Conservation (phyloP, 2,329 filamentous ascomycete genomes). For the Chaetoscypha palmicola region DNA sequence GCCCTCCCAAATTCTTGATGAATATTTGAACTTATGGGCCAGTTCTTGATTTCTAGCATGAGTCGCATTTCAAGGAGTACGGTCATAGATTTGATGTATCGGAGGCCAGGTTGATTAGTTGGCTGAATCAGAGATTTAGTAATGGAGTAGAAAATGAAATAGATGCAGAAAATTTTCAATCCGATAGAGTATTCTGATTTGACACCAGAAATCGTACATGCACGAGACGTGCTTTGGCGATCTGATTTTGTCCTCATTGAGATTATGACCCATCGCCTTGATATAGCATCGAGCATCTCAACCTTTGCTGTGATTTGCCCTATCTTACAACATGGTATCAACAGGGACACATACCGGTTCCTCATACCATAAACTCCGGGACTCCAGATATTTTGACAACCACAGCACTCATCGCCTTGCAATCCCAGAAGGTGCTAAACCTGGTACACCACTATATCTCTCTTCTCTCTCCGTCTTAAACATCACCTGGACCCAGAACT, state of each 20-base stretch:
- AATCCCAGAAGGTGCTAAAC: constrained; percentile 37
- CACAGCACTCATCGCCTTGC: constrained; percentile 20
- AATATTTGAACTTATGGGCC: constrained; percentile 8
- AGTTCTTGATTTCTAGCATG: constrained; percentile 15
- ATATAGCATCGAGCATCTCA: too few species aligned
- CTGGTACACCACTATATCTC: constrained; percentile 64
- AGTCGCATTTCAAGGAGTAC: constrained; percentile 21
- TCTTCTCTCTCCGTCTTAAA: constrained; percentile 98
- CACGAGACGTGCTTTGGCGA: too few species aligned
- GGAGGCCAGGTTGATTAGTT: background rate
- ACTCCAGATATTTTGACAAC: background rate
- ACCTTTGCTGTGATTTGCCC: too few species aligned
- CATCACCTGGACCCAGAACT: constrained; percentile 96
- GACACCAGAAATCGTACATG: too few species aligned
- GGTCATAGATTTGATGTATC: constrained; percentile 16
- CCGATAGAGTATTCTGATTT: background rate
- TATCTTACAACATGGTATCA: too few species aligned
- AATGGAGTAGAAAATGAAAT: constrained; percentile 4
- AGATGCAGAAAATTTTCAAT: background rate
- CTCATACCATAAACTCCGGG: background rate
- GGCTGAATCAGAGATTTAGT: background rate
- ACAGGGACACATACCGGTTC: too few species aligned
- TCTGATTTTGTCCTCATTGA: too few species aligned
- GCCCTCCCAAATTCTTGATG: too few species aligned
- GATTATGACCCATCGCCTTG: too few species aligned